Conservation (phyloP, 2,329 filamentous ascomycete genomes). For the Magnaporthiopsis poae region DNA sequence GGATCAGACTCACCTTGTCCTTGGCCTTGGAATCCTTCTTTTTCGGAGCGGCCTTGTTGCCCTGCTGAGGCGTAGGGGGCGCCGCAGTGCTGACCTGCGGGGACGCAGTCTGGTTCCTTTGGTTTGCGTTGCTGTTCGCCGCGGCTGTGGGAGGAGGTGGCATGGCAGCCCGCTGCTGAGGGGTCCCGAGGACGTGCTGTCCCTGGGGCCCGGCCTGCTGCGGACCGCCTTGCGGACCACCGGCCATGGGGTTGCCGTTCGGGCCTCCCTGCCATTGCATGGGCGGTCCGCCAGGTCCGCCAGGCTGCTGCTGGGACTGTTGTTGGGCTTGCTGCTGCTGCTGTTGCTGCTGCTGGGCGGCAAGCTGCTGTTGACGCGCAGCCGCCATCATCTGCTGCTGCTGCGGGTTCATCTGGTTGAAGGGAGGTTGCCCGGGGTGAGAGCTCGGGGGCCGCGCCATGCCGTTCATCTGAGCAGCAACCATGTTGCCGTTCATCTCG, state of each 20-base stretch:
- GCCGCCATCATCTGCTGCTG: slow-evolving; percentile 53
- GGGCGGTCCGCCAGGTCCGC: slow-evolving; percentile 26
- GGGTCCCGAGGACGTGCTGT: slow-evolving; percentile 53
- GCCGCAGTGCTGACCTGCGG: slow-evolving; percentile 55
- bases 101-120: slow-evolving; percentile 48
- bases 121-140: slow-evolving; percentile 31
- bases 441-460: slow-evolving; percentile 58
- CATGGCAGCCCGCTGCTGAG: slow-evolving; percentile 59
- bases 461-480: slow-evolving; percentile 44
- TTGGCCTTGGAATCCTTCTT: slow-evolving; percentile 65
- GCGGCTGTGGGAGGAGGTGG: slow-evolving; percentile 49
- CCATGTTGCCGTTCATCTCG: slow-evolving; percentile 45
- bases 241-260: slow-evolving; percentile 31
- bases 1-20: slow-evolving; percentile 51
- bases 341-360: slow-evolving; percentile 20
- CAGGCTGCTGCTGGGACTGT: slow-evolving; percentile 22
- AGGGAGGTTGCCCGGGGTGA: slow-evolving; percentile 49
- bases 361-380: slow-evolving; percentile 28
- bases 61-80: slow-evolving; percentile 66
- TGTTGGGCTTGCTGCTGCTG: slow-evolving; percentile 27
- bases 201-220: slow-evolving; percentile 32
- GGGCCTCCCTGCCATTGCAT: slow-evolving; percentile 39
- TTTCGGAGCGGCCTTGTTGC: slow-evolving; percentile 64
- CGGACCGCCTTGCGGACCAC: slow-evolving; percentile 24
- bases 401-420: slow-evolving; percentile 48